phyloP scores from a whole-genome alignment of 371 early-diverging fungal genomes.

The Batrachochytrium dendrobatidis region DNA sequence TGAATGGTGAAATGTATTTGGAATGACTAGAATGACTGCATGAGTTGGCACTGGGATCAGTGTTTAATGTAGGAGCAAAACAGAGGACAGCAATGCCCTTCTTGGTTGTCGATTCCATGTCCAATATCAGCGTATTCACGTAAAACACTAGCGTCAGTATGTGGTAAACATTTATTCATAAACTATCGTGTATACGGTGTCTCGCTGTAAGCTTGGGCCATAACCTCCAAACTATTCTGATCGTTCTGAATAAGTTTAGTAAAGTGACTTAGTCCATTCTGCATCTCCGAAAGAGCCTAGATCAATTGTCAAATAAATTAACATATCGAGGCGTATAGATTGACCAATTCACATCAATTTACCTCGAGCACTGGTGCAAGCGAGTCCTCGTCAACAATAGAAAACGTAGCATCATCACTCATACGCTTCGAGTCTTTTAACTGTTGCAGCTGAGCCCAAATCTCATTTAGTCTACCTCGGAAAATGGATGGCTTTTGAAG shows the following conservation, averaged over 20 bases:
- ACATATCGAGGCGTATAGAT: background rate
- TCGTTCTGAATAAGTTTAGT: constrained; percentile 27
- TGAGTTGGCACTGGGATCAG: no score
- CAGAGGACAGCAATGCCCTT: no score
- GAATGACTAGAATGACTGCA: no score
- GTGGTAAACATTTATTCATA: no score
- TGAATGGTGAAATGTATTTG: no score
- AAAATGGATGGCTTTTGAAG: constrained; percentile 69
- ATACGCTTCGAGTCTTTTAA: constrained; percentile 55
- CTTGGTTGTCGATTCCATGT: no score
- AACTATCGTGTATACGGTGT: background rate
- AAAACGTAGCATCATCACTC: constrained; percentile 7
- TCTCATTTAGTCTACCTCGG: constrained; percentile 69
- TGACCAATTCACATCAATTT: background rate
- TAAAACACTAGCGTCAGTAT: no score
- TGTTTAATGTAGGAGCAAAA: no score
- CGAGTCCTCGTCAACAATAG: constrained; percentile 20
- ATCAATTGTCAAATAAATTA: background rate
- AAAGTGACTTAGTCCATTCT: constrained; percentile 25
- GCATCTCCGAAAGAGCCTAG: constrained; percentile 25
- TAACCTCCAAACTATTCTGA: constrained; percentile 11
- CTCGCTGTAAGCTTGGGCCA: constrained; percentile 23
- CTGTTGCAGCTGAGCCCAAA: constrained; percentile 70
- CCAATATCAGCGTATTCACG: no score
- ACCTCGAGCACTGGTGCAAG: constrained; percentile 24